phyloP scores from a whole-genome alignment of 2,329 filamentous ascomycete species.

The Neonectria hederae region DNA sequence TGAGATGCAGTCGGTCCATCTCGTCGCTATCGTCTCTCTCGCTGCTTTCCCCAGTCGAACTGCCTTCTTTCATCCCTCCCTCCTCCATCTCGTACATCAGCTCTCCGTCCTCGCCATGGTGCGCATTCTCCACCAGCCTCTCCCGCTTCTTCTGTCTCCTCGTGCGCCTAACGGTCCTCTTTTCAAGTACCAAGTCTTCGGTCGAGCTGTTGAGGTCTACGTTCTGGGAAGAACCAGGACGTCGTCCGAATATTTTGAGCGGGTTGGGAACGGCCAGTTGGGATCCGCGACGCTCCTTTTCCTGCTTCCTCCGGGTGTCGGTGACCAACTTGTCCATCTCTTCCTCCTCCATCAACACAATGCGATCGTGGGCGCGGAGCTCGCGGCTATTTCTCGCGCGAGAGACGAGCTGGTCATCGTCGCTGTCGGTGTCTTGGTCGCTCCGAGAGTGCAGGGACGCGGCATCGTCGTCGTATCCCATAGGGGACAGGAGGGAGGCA shows the following conservation, averaged over 20 bases:
- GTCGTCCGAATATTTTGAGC: constrained; percentile 54
- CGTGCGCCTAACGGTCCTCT: constrained; percentile 58
- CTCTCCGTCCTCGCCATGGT: constrained; percentile 74
- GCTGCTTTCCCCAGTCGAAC: constrained; percentile 69
- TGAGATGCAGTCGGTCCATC: constrained; percentile 63
- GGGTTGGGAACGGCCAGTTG: constrained; percentile 62
- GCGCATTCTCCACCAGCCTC: constrained; percentile 61
- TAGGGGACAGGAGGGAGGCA: constrained; percentile 67
- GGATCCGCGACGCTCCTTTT: constrained; percentile 61
- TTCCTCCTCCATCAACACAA: constrained; percentile 80
- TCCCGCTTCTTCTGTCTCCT: constrained; percentile 64
- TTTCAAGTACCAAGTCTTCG: constrained; percentile 61
- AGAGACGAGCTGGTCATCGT: constrained; percentile 75
- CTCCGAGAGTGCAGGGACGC: constrained; percentile 71
- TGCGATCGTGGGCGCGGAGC: constrained; percentile 73
- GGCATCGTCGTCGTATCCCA: constrained; percentile 74
- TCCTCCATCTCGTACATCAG: constrained; percentile 94
- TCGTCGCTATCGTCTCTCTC: constrained; percentile 69
- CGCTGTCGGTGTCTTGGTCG: constrained; percentile 80
- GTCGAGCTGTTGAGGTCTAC: constrained; percentile 54
- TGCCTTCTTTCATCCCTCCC: constrained; percentile 75
- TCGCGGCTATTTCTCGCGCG: constrained; percentile 75
- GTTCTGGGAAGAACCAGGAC: constrained; percentile 48
- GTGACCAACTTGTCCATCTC: constrained; percentile 70
- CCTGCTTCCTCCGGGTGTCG: constrained; percentile 59